A percentile compares a stretch with the other conserved stretches of the same genome.
Conservation (phyloP, 1,284 basidiomycete genomes). For the Boletus mariae region DNA sequence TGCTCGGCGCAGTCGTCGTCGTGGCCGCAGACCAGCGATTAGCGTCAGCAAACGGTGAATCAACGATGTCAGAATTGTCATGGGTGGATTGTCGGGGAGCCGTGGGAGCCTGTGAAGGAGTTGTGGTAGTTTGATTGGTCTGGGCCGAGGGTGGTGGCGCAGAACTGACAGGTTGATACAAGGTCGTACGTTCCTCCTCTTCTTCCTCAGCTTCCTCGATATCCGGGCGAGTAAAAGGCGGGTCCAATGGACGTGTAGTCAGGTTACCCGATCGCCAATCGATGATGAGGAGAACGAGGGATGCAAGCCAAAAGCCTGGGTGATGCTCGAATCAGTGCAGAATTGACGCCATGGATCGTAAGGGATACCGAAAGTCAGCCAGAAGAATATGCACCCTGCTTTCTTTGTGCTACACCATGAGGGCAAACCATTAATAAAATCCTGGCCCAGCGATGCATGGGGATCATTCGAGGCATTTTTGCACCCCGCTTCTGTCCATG, state of each 20-base stretch:
- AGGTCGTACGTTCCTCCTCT: slow-evolving; percentile 42
- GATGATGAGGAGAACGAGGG: slow-evolving; percentile 56
- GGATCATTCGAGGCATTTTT: slow-evolving; percentile 77
- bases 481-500: slow-evolving; percentile 80
- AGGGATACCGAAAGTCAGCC: slow-evolving; percentile 66
- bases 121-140: slow-evolving; percentile 23
- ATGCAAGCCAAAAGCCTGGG: slow-evolving; percentile 64
- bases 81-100: slow-evolving; percentile 30
- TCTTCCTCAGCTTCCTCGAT: slow-evolving; percentile 42
- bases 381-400: slow-evolving; percentile 82
- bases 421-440: slow-evolving; percentile 62
- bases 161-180: slow-evolving; percentile 37
- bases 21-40: slow-evolving; percentile 45
- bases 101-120: slow-evolving; percentile 34
- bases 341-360: slow-evolving; percentile 9
- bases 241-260: slow-evolving; percentile 51
- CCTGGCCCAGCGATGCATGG: slow-evolving; percentile 62
- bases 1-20: slow-evolving; percentile 31
- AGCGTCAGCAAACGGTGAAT: slow-evolving; percentile 52
- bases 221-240: slow-evolving; percentile 59
- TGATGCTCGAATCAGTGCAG: slow-evolving; percentile 7
- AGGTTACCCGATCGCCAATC: slow-evolving; percentile 74
- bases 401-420: slow-evolving; percentile 90
- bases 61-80: slow-evolving; percentile 37
- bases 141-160: slow-evolving; percentile 21